Conservation (phyloP, 331 rosid species). For the Rosa hybrid region DNA sequence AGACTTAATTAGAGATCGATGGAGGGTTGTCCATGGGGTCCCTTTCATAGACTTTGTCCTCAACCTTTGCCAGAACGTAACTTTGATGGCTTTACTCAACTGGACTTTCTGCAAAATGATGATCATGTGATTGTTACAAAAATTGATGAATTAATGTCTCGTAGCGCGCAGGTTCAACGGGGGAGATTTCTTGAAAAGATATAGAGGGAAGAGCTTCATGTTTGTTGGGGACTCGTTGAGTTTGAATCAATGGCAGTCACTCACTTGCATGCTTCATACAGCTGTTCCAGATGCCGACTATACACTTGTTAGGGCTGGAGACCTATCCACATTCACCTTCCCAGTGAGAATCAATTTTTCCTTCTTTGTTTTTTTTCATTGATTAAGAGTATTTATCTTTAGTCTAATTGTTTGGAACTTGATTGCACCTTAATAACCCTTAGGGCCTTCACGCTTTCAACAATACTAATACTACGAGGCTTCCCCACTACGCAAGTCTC, state of each 20-base stretch:
- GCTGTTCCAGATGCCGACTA: conserved; percentile 46
- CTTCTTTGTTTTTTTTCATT: background rate
- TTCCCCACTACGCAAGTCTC: background rate
- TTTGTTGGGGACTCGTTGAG: conserved; percentile 93
- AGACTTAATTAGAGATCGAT: background rate
- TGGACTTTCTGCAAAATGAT: background rate
- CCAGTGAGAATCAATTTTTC: conserved; percentile 33
- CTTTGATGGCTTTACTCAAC: background rate
- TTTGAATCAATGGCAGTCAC: conserved; percentile 91
- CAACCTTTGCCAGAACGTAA: background rate
- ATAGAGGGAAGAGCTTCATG: conserved; percentile 57
- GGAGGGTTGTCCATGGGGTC: background rate
- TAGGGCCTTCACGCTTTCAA: background rate
- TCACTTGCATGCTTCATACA: conserved; percentile 76
- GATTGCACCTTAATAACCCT: background rate
- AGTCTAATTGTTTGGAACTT: too few species aligned
- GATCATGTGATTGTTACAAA: background rate
- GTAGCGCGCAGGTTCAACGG: conserved; percentile 50
- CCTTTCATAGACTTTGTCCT: conserved; percentile 11
- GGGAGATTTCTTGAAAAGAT: conserved; percentile 48
- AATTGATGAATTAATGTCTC: background rate
- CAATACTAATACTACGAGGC: background rate
- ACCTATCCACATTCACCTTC: conserved; percentile 61
- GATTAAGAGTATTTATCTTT: background rate
- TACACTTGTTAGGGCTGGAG: conserved; percentile 35